phyloP scores from a whole-genome alignment of 345 rosid genomes.

The Melaleuca alternifolia region DNA sequence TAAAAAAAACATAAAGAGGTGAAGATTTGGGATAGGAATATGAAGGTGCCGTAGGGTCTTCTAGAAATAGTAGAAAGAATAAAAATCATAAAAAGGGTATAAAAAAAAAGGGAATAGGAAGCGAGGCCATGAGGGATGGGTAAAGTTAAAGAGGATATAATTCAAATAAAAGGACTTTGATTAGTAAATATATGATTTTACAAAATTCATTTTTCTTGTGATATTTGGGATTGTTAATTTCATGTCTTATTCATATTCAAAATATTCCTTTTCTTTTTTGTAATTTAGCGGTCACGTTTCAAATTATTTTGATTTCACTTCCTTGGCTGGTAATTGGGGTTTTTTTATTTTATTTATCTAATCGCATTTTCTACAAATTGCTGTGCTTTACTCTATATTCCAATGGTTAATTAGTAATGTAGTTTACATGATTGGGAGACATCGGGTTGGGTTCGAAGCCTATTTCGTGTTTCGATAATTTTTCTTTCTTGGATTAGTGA shows the following conservation, averaged over 20 bases:
- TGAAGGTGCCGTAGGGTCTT: no score
- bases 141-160: not conserved
- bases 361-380: not conserved
- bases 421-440: not conserved
- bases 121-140: not conserved
- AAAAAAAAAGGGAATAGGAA: not conserved
- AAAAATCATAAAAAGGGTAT: not conserved
- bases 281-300: not conserved
- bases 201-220: not conserved
- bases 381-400: not conserved
- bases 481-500: not conserved
- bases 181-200: not conserved
- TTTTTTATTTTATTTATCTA: no score
- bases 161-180: not conserved
- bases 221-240: not conserved
- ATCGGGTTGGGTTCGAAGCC: not conserved
- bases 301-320: not conserved
- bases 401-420: not conserved
- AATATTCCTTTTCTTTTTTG: not conserved
- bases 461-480: not conserved
- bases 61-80: no score
- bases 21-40: no score
- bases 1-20: no score
- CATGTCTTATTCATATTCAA: not conserved
- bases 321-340: not conserved